Evolutionary conservation across 768 basidiomycete genomes (phyloP), one percentile per base, ranked within the genome.

Genomic region (Agrocybe praecox): DNA sequence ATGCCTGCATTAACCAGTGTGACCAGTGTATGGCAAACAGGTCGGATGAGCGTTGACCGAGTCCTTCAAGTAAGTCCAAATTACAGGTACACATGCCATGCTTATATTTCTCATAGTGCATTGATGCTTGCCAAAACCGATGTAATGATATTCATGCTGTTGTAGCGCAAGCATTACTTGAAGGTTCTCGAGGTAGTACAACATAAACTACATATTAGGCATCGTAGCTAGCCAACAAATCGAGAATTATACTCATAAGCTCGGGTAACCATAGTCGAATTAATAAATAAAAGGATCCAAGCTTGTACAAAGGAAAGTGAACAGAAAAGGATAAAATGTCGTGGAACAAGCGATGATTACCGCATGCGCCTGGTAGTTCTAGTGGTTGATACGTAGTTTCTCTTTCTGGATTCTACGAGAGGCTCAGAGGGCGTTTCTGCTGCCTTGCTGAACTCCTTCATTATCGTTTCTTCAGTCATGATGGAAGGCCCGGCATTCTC

Each of bases 1-100:
- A 86, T 99, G 78, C 96, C 97, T 54, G 96, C 96, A 1, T 77
- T 98, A 29, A 85, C 84, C 26, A 88, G 83, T 7, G 75, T 95
- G 11, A 96, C 94, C 1, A 92, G 84, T 68, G 58, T 96, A n/a
- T 94, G 92, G 89, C 87, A 96, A 69, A 84, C 86, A 6, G 95
- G 96, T 8, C 76, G 79, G 59, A 80, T 90, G 72, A 76, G 74
- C 2, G 67, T 83, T 0, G 75, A 76, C 8, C 76, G 89, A 55
- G 74, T 80, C 22, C 65, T 88, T 32, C 71, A 73, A 65, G 95
- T 90, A 61, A 72, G 86, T 69, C 19, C 46, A 5, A 40, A 36
- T 53, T 17, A 61, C 40, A 22, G 10, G 23, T 47, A 32, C 18
- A 24, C 43, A 12, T 46, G 36, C 32, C 47, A 29, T 53, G 21